A percentile compares a stretch with the other conserved stretches of the same genome.
Conservation (phyloP, 768 basidiomycete species). For the Kwoniella europaea region DNA sequence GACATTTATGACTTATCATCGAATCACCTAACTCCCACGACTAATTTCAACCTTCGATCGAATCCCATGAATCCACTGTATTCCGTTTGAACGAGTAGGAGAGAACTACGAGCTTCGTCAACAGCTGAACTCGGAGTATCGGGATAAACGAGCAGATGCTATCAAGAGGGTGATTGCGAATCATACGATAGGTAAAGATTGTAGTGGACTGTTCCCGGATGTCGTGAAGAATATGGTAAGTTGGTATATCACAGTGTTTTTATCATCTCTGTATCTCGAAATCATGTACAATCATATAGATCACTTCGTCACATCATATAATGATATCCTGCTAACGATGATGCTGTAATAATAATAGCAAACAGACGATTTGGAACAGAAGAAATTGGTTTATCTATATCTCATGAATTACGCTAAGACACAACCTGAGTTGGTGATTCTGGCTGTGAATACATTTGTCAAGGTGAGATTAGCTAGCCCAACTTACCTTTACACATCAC, state of each 20-base stretch:
- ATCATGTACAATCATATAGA: too few species aligned
- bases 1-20: too few species aligned
- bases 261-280: too few species aligned
- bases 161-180: slow-evolving; percentile 97
- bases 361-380: slow-evolving; percentile 98
- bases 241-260: neutral
- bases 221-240: slow-evolving; percentile 86
- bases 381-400: slow-evolving; percentile 99
- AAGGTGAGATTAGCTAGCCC: slow-evolving; percentile 56
- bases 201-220: slow-evolving; percentile 86
- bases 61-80: neutral
- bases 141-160: slow-evolving; percentile 94
- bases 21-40: too few species aligned
- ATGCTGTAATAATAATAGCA: slow-evolving; percentile 63
- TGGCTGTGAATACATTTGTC: slow-evolving; percentile 98
- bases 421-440: slow-evolving; percentile 96
- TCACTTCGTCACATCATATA: too few species aligned
- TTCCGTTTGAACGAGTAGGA: slow-evolving; percentile 60
- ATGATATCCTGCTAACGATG: too few species aligned
- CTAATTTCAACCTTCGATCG: neutral
- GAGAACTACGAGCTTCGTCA: slow-evolving; percentile 97
- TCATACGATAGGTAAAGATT: slow-evolving; percentile 98
- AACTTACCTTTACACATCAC: neutral
- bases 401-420: slow-evolving; percentile 99
- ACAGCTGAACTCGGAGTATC: slow-evolving; percentile 95